Conservation (phyloP, 352 stramenopile species). For the Blastocystis sp. region DNA sequence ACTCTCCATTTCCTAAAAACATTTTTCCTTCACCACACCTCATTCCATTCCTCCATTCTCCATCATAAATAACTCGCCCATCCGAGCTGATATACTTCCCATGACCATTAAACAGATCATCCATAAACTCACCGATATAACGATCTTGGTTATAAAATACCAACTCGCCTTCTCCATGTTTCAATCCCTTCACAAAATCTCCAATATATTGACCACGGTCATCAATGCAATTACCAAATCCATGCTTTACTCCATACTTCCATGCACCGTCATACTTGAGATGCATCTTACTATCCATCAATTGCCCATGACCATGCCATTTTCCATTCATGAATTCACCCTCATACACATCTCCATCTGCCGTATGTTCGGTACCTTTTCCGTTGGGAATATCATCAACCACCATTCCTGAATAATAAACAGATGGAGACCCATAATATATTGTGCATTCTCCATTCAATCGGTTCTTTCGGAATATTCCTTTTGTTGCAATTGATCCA, state of each 20-base stretch:
- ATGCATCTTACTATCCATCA: not conserved
- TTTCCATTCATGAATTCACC: constrained; percentile 38
- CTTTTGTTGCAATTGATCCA: not conserved
- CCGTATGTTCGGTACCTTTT: not conserved
- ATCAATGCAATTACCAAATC: not conserved
- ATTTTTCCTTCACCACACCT: constrained; percentile 26
- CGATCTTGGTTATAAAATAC: constrained; percentile 2
- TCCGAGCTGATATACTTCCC: not conserved
- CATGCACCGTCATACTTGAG: constrained; percentile 11
- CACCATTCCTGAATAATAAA: not conserved
- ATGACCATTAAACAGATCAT: constrained; percentile 33
- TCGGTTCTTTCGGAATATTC: not conserved
- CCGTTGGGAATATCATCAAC: constrained; percentile 31
- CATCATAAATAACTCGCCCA: constrained; percentile 29
- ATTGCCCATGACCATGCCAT: constrained; percentile 3
- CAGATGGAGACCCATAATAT: not conserved
- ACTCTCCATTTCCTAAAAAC: constrained; percentile 52
- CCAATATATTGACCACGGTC: constrained; percentile 9
- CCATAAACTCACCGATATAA: constrained; percentile 49
- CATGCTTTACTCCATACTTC: constrained; percentile 28
- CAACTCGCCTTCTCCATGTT: not conserved
- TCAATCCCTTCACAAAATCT: constrained; percentile 1
- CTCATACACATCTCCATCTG: not conserved
- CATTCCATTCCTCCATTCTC: constrained; percentile 51
- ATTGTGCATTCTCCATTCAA: constrained; percentile 49